These are phyloP conservation scores for Aspergillus sp. DNA, from an alignment of 2,329 filamentous ascomycete species.

Conservation along the genomic window DNA sequence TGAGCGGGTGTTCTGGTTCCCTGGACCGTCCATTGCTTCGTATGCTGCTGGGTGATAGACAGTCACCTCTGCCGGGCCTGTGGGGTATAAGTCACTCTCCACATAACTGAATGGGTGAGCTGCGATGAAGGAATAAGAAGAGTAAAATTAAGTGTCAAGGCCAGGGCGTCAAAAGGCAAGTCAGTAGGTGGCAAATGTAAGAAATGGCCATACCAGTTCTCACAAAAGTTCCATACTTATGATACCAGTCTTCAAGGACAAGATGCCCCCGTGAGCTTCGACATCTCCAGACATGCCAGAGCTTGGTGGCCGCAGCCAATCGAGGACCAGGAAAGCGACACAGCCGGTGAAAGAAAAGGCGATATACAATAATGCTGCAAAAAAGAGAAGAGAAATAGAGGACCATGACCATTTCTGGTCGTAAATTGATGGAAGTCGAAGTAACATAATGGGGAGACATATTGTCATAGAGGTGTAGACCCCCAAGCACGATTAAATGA, in stretches of 20 bases:
- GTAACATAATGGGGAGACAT: not conserved
- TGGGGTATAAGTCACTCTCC: too few species aligned
- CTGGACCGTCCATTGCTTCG: slow-evolving; percentile 41
- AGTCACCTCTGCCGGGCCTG: slow-evolving; percentile 34
- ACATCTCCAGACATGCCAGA: slow-evolving; percentile 25
- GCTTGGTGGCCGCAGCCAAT: slow-evolving; percentile 32
- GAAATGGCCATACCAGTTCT: slow-evolving; percentile 28
- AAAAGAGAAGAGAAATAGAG: not conserved
- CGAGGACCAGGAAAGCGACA: slow-evolving; percentile 28
- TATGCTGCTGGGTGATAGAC: slow-evolving; percentile 41
- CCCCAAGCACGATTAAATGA: not conserved
- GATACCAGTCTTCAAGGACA: slow-evolving; percentile 32
- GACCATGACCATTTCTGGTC: too few species aligned
- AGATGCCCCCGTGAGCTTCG: not conserved
- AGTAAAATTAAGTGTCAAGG: too few species aligned
- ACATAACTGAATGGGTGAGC: too few species aligned
- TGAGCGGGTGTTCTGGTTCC: slow-evolving; percentile 44
- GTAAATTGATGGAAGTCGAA: not conserved
- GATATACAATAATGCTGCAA: slow-evolving; percentile 16
- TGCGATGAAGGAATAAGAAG: too few species aligned
- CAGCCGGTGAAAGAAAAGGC: slow-evolving; percentile 19
- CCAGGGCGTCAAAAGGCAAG: too few species aligned
- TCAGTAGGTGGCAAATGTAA: too few species aligned
- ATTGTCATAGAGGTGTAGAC: not conserved
- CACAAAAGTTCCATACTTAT: slow-evolving; percentile 39